Evolutionary conservation across 257 asterid genomes (phyloP).

Genomic region (Nyctanthes arbortristis): DNA sequence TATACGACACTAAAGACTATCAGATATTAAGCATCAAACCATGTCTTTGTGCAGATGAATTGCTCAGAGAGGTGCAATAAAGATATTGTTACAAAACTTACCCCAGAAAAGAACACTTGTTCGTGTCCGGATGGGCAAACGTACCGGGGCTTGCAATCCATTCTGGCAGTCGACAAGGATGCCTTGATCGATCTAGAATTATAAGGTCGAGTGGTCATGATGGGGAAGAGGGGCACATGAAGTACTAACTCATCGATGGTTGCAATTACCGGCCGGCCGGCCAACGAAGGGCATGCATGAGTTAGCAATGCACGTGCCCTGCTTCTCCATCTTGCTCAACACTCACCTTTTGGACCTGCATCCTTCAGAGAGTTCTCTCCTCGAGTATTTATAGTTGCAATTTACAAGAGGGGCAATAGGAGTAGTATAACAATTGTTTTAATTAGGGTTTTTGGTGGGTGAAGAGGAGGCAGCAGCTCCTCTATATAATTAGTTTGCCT

Average conservation of each 20-base stretch:
- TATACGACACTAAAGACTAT: background rate
- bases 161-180: no score
- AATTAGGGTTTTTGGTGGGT: constrained; percentile 34
- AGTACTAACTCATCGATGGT: constrained; percentile 46
- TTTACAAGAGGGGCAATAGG: constrained; percentile 23
- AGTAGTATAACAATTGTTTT: constrained; percentile 9
- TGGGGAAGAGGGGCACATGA: constrained; percentile 73
- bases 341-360: constrained; percentile 47
- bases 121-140: background rate
- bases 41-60: background rate
- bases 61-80: background rate
- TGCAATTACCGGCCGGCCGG: no score
- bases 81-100: constrained; percentile 2
- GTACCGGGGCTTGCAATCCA: background rate
- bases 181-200: no score
- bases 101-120: constrained; percentile 25
- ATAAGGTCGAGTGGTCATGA: constrained; percentile 55
- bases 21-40: background rate
- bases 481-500: constrained; percentile 3
- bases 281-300: constrained; percentile 29
- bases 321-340: constrained; percentile 98
- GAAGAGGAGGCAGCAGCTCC: constrained; percentile 17
- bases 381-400: constrained; percentile 42
- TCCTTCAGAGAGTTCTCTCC: constrained; percentile 18
- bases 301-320: constrained; percentile 99